A percentile compares a stretch with the other conserved stretches of the same genome.
Conservation (phyloP, 2,329 filamentous ascomycete species). For the Cucurbitaria berberidis region DNA sequence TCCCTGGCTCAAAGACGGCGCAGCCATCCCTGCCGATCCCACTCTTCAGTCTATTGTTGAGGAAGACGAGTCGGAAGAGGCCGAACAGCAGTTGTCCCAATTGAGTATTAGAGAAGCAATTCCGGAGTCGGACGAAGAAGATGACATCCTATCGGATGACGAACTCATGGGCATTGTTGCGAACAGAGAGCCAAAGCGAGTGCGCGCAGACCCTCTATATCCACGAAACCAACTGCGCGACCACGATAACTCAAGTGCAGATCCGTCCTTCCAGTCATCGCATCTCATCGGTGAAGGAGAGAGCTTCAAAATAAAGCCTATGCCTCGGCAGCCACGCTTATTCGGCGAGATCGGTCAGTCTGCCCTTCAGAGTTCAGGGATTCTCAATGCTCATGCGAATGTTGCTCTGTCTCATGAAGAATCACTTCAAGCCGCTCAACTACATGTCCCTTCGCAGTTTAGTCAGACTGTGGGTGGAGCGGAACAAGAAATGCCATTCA, state of each 20-base stretch:
- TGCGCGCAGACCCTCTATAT: slow-evolving; percentile 49
- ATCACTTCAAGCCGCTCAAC: slow-evolving; percentile 8
- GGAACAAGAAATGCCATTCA: slow-evolving; percentile 20
- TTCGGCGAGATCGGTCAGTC: slow-evolving; percentile 68
- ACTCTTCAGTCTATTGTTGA: slow-evolving; percentile 51
- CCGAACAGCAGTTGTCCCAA: slow-evolving; percentile 46
- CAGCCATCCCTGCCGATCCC: slow-evolving; percentile 45
- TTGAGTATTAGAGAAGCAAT: slow-evolving; percentile 61
- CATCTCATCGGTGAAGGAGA: slow-evolving; percentile 36
- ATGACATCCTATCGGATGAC: slow-evolving; percentile 38
- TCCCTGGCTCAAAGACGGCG: slow-evolving; percentile 70
- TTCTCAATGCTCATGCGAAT: slow-evolving; percentile 46
- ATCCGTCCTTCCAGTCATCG: slow-evolving; percentile 46
- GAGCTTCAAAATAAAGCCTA: slow-evolving; percentile 36
- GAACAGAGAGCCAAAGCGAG: slow-evolving; percentile 52
- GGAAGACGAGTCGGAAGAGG: slow-evolving; percentile 68
- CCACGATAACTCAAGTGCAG: slow-evolving; percentile 47
- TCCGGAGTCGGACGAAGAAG: slow-evolving; percentile 36
- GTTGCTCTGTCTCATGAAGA: slow-evolving; percentile 35
- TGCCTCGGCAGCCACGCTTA: slow-evolving; percentile 50
- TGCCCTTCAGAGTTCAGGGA: slow-evolving; percentile 60
- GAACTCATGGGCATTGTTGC: slow-evolving; percentile 40
- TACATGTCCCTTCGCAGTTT: slow-evolving; percentile 3
- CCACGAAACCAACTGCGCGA: slow-evolving; percentile 50
- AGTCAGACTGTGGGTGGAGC: slow-evolving; percentile 19